Base-by-base conservation (phyloP, 495 filamentous ascomycete genomes). In the Tetracladium marchalianum region DNA sequence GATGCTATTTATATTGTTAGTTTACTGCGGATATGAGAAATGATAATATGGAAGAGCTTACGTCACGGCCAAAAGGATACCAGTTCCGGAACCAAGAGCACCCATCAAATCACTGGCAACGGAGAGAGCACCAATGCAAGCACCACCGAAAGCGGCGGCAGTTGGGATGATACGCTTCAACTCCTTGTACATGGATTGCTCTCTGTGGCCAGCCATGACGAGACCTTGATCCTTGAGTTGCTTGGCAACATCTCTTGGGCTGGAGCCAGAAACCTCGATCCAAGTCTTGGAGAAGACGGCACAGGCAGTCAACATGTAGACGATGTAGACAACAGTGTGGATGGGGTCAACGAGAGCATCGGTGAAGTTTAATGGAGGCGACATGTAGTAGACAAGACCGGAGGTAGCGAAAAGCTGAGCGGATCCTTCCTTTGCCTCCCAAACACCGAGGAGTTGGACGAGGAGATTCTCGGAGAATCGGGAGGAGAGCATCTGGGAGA, bases 131-230 rank as follows among this genome's bases (percentile, higher is more conserved):
- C 93, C 93, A 76, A 99, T 99, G 75, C 90, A 96, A 50, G 93
- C 93, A 72, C 93, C 93, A 68, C 93, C 93, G 57, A 99, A 99
- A 49, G 93, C 92, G 52, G 93, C 93, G 44, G 93, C 93, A 37
- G 90, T 95, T 48, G 93, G 93, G 50, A 99, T 99, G 56, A 99
- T 88, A 56, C 93, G 81, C 84, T 99, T 99, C 45, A 99, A 76
- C 65, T 99, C 93, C 78, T 92, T 94, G 79, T 99, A 99, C 93
- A 97, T 97, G 77, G 86, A 93, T 76, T 96, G 89, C 69, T 99
- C 93, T 70, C 93, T 82, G 71, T 99, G 93, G 52, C 93, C 93
- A 57, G 93, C 92, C 93, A 99, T 99, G 58, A 97, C 89, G 41
- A 99, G 81, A 59, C 93, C 90, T 69, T 96, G 90, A 62, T 97